Evolutionary conservation across 2,329 filamentous ascomycete species (phyloP).

Genomic region (Talaromyces islandicus): DNA sequence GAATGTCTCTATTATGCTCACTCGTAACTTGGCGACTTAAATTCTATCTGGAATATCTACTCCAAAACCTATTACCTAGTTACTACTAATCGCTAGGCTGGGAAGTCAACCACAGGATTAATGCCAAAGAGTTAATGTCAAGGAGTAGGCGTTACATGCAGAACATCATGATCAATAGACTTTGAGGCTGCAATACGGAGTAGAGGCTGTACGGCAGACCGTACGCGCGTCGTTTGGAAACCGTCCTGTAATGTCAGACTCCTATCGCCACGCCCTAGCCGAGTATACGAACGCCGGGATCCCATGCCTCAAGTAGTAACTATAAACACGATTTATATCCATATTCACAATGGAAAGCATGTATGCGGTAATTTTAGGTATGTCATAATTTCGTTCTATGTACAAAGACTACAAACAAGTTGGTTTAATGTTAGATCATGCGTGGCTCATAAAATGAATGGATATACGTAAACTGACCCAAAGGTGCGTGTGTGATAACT

Average conservation of each 20-base stretch:
- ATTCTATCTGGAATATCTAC: background rate
- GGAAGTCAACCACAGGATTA: background rate
- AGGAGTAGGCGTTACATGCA: background rate
- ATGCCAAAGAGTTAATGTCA: too few species aligned
- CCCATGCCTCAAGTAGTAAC: too few species aligned
- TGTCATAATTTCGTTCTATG: background rate
- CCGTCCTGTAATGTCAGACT: background rate
- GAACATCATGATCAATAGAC: background rate
- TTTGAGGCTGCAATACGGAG: background rate
- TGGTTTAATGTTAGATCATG: too few species aligned
- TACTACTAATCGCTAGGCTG: background rate
- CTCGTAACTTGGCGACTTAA: too few species aligned
- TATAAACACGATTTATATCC: too few species aligned
- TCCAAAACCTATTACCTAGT: background rate
- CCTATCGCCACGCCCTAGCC: background rate
- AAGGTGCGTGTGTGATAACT: background rate
- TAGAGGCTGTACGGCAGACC: background rate
- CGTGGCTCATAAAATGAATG: too few species aligned
- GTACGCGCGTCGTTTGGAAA: background rate
- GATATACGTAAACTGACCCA: too few species aligned
- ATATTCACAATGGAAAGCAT: too few species aligned
- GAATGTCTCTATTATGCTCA: background rate
- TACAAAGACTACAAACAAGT: background rate
- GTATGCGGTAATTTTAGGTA: background rate
- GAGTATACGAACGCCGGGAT: background rate